Conservation (phyloP, 2,329 filamentous ascomycete genomes). For the Aspergillus sp. region DNA sequence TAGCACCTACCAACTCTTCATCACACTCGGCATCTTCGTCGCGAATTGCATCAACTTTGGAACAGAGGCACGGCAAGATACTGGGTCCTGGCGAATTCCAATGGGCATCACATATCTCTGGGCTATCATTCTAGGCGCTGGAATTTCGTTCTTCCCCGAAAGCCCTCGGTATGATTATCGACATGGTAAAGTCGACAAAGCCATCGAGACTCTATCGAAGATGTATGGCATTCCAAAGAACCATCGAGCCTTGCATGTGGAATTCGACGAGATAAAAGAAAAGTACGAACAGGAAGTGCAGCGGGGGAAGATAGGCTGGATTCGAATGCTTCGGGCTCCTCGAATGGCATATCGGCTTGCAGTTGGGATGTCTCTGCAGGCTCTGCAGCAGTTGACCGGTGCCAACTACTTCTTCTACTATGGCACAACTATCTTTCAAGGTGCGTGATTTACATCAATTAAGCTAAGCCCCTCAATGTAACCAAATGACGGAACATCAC, state of each 20-base stretch:
- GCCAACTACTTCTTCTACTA: constrained; percentile 54
- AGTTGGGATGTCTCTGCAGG: constrained; percentile 38
- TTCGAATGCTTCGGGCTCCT: constrained; percentile 36
- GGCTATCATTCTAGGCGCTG: constrained; percentile 49
- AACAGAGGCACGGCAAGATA: constrained; percentile 31
- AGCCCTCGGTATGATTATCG: constrained; percentile 57
- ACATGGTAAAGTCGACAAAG: constrained; percentile 48
- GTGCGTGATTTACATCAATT: not conserved
- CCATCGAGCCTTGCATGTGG: constrained; percentile 48
- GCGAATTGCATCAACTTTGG: constrained; percentile 46
- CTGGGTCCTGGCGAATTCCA: constrained; percentile 43
- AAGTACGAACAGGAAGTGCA: constrained; percentile 51
- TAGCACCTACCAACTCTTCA: constrained; percentile 41
- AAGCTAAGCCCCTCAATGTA: constrained; percentile 15
- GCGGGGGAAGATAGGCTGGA: constrained; percentile 27
- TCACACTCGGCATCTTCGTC: constrained; percentile 43
- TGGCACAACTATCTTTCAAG: constrained; percentile 49
- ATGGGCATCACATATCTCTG: constrained; percentile 57
- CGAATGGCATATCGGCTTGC: constrained; percentile 38
- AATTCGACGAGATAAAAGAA: constrained; percentile 52
- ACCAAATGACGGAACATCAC: no score
- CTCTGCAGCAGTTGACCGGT: constrained; percentile 40
- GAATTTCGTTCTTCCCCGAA: constrained; percentile 53
- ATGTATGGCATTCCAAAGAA: constrained; percentile 51
- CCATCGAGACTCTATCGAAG: constrained; percentile 48